phyloP scores from a whole-genome alignment of 345 rosid genomes.

The Abelmoschus esculentus region DNA sequence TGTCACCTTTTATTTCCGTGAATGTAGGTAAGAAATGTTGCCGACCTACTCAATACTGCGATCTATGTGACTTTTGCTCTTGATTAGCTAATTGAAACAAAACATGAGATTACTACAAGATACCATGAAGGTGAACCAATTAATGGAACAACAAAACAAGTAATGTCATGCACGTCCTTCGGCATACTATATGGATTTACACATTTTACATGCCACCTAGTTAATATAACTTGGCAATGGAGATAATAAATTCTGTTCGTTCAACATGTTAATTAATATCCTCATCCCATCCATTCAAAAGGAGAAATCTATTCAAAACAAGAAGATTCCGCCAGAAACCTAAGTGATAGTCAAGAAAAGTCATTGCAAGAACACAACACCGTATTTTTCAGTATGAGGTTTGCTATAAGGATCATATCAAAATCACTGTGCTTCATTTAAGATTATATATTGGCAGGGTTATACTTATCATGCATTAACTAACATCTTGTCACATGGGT shows the following conservation, averaged over 20 bases:
- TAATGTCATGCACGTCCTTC: background rate
- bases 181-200: background rate
- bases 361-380: background rate
- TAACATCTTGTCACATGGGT: background rate
- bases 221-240: background rate
- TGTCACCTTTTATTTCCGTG: background rate
- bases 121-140: conserved; percentile 8
- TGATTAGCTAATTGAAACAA: conserved; percentile 44
- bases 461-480: background rate
- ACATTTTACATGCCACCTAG: conserved; percentile 1
- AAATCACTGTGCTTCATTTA: background rate
- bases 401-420: background rate
- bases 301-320: background rate
- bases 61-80: conserved; percentile 30
- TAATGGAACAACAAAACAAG: background rate
- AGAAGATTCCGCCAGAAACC: background rate
- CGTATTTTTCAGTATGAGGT: background rate
- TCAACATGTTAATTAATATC: background rate
- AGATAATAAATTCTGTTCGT: background rate
- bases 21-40: conserved; percentile 9
- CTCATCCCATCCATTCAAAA: conserved; percentile 4
- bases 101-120: conserved; percentile 15
- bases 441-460: background rate
- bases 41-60: conserved; percentile 31
- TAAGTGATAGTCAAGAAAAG: background rate